These are phyloP conservation scores for Penicillium sumatraense DNA, from an alignment of 2,329 filamentous ascomycete species.

Conservation along the genomic window DNA sequence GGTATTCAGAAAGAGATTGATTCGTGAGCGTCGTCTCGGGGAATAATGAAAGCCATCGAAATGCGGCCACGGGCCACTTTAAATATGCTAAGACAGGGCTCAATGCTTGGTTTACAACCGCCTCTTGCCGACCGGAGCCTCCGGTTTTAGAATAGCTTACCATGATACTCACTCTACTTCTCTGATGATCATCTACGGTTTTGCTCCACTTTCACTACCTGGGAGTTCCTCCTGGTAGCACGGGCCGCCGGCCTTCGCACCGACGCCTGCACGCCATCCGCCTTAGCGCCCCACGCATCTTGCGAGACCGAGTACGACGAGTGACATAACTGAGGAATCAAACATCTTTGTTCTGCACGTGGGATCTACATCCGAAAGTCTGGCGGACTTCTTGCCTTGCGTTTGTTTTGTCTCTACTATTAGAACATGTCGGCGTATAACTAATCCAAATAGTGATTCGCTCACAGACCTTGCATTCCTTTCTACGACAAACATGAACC, in stretches of 20 bases:
- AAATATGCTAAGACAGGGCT: neutral
- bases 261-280: constrained; percentile 9
- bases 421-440: neutral
- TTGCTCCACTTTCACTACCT: neutral
- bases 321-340: no score
- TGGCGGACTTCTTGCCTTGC: constrained; percentile 5
- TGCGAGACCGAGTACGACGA: neutral
- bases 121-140: neutral
- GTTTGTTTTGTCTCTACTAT: neutral
- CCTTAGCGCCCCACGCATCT: neutral
- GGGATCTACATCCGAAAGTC: neutral
- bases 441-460: neutral
- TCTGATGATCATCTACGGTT: no score
- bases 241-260: constrained; percentile 28
- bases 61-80: neutral
- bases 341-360: constrained; percentile 2
- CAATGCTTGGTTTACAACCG: neutral
- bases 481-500: constrained; percentile 4
- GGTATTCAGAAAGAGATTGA: neutral
- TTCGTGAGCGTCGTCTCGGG: no score
- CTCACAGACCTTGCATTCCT: neutral
- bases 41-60: neutral
- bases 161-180: neutral
- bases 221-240: constrained; percentile 4
- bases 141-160: neutral